These are phyloP conservation scores for Solanum ossicruentum DNA, from an alignment of 257 asterid genomes.

Conservation along the genomic window DNA sequence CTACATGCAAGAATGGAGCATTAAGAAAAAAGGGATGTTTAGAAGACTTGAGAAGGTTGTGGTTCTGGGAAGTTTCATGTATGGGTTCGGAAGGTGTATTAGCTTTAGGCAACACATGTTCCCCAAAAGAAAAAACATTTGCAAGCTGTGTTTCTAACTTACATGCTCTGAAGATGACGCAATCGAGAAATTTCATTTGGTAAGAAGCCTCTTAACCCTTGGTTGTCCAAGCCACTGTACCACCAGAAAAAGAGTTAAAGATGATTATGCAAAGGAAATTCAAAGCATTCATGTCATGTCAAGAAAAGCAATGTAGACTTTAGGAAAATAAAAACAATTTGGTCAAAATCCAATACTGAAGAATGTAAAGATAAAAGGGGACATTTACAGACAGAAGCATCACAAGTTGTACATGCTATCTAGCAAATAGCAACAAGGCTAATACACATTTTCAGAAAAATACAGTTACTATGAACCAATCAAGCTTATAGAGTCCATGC, in stretches of 20 bases:
- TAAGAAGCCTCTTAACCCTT: conserved; percentile 81
- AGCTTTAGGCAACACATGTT: not conserved
- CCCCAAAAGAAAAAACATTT: not conserved
- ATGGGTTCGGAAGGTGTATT: not conserved
- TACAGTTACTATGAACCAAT: not conserved
- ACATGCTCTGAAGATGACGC: conserved; percentile 92
- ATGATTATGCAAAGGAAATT: not conserved
- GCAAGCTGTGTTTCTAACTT: conserved; percentile 21
- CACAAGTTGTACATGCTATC: not conserved
- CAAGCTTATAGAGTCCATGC: not conserved
- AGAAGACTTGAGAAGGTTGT: not conserved
- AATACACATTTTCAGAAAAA: not conserved
- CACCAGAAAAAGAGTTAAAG: not conserved
- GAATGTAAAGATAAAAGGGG: not conserved
- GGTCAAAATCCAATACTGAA: not conserved
- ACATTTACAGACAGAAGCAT: not conserved
- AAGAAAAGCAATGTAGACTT: not conserved
- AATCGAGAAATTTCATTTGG: conserved; percentile 62
- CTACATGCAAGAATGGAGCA: not conserved
- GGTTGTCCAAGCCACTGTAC: conserved; percentile 84
- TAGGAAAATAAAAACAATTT: not conserved
- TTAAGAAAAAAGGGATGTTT: not conserved
- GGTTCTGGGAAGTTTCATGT: not conserved
- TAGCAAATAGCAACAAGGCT: not conserved
- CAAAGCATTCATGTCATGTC: not conserved